Conservation (phyloP, 176 grass and related monocot species). For the Eleusine indica region DNA sequence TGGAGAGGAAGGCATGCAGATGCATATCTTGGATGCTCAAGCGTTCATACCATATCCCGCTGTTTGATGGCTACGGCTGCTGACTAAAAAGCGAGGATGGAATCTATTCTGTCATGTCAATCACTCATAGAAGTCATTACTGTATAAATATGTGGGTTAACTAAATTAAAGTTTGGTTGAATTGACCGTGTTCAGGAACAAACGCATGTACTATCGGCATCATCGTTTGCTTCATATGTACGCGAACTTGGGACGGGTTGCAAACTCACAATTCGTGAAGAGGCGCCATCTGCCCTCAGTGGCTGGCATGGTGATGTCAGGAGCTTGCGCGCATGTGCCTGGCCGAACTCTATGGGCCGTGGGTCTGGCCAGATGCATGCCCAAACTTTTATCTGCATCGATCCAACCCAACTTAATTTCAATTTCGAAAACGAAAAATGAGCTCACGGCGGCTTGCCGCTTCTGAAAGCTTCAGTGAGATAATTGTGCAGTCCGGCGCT, state of each 20-base stretch:
- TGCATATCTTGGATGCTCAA: constrained; percentile 4
- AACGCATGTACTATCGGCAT: background rate
- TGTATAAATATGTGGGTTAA: too few species aligned
- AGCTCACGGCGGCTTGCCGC: too few species aligned
- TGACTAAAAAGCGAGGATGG: constrained; percentile 20
- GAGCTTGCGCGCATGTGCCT: background rate
- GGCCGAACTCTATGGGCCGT: background rate
- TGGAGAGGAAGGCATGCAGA: background rate
- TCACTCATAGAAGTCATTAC: background rate
- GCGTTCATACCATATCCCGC: background rate
- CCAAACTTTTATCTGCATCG: background rate
- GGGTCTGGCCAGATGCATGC: background rate
- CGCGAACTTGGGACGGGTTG: background rate
- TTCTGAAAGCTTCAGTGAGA: too few species aligned
- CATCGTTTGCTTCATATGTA: background rate
- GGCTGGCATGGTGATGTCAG: background rate
- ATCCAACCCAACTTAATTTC: background rate
- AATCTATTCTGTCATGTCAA: constrained; percentile 28
- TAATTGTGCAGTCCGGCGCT: too few species aligned
- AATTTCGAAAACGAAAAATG: too few species aligned
- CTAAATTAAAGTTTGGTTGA: background rate
- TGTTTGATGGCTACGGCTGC: constrained; percentile 2
- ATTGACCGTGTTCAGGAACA: background rate
- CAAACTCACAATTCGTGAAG: too few species aligned
- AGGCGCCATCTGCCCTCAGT: background rate